Base-by-base conservation (phyloP, 2,329 filamentous ascomycete genomes). In the Rutstroemia sp. region DNA sequence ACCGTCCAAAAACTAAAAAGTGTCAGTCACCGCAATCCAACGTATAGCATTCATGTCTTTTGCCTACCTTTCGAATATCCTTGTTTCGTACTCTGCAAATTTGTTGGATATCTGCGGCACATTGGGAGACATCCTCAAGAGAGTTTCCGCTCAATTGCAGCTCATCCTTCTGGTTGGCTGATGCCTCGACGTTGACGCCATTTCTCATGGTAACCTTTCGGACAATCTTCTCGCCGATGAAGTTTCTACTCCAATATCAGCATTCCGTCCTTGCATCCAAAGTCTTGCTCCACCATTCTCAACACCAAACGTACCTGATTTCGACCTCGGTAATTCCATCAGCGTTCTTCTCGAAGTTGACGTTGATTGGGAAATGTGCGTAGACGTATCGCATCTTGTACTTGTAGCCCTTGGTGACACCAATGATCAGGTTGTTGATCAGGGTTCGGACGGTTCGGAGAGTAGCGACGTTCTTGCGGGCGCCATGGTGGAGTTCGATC, bases 301-400 rank as follows among this genome's bases (percentile, higher is more conserved):
- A 19, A 30, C 44, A 54, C 36, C 54, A 50, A 54, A 76, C 86
- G 70, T 86, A 92, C 87, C 94, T 87, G 82, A 99, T 97, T 87
- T 99, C 94, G 73, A 99, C 89, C 78, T 95, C 88, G 74, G 73
- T 88, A 70, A 86, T 78, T 68, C 86, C 92, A 81, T 97, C 94
- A 73, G 77, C 75, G 84, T 92, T 92, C 88, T 96, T 92, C 72
- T 96, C 91, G 69, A 99, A 78, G 84, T 96, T 97, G 81, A 99
- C 92, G 85, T 99, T 99, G 90, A 99, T 99, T 79, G 94, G 94
- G 76, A 99, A 99, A 87, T 99, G 94, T 76, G 94, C 94, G 78
- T 99, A 99, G 78, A 99, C 94, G 82, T 99, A 99, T 73, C 95
- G 90, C 92, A 99, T 97, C 89, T 99, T 99, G 88, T 99, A 99